These are phyloP conservation scores for Cladosporium phlei DNA, from an alignment of 2,329 filamentous ascomycete genomes.

Conservation along the genomic window DNA sequence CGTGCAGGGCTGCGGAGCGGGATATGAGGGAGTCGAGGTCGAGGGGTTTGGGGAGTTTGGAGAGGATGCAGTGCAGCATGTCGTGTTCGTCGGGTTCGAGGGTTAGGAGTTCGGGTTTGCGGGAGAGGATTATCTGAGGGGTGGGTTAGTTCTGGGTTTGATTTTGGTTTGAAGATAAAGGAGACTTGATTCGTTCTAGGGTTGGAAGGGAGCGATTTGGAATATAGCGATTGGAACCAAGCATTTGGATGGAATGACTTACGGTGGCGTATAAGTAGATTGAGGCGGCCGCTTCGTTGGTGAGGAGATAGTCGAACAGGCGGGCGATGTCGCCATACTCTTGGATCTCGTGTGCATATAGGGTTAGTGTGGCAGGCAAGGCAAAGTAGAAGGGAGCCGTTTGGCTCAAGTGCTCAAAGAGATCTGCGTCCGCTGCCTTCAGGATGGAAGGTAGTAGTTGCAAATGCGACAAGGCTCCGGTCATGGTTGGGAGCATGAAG, in stretches of 20 bases:
- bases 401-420: conserved; percentile 59
- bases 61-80: conserved; percentile 83
- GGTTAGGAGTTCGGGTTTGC: conserved; percentile 78
- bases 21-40: conserved; percentile 73
- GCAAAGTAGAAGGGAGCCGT: conserved; percentile 77
- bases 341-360: conserved; percentile 95
- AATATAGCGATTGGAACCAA: too few species aligned
- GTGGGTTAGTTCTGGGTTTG: conserved; percentile 7
- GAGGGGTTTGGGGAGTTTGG: conserved; percentile 76
- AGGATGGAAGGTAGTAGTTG: conserved; percentile 80
- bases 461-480: conserved; percentile 79
- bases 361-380: conserved; percentile 83
- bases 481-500: conserved; percentile 90
- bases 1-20: conserved; percentile 60
- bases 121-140: conserved; percentile 66
- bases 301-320: conserved; percentile 86
- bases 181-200: too few species aligned
- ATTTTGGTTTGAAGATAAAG: too few species aligned
- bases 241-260: conserved; percentile 16
- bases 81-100: conserved; percentile 80
- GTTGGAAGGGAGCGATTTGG: background rate
- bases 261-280: conserved; percentile 81
- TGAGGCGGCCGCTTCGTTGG: conserved; percentile 78
- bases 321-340: conserved; percentile 83
- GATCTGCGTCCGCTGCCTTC: conserved; percentile 61